These are phyloP conservation scores for Candida boidinii DNA, from an alignment of 805 yeast species.

Conservation along the genomic window DNA sequence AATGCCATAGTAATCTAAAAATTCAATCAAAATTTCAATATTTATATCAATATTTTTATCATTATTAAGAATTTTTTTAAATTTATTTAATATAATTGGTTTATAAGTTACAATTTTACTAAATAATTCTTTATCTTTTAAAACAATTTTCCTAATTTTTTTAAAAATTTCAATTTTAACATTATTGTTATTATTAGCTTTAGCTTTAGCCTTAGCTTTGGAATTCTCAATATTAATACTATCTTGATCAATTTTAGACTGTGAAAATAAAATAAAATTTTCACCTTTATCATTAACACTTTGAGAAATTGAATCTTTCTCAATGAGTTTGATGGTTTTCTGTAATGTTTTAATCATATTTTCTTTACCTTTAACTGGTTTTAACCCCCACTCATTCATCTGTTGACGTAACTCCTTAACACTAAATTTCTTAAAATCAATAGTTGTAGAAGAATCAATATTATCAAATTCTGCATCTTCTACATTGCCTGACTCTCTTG, in stretches of 20 bases:
- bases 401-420: no score
- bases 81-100: slow-evolving; percentile 16
- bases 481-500: not conserved
- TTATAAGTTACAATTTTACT: slow-evolving; percentile 13
- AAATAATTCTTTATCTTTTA: slow-evolving; percentile 9
- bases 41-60: slow-evolving; percentile 13
- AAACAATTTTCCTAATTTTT: slow-evolving; percentile 11
- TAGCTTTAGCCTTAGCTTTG: not conserved
- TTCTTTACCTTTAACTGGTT: slow-evolving; percentile 24
- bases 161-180: slow-evolving; percentile 7
- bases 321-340: slow-evolving; percentile 14
- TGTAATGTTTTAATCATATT: slow-evolving; percentile 25
- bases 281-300: slow-evolving; percentile 3
- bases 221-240: not conserved
- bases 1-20: slow-evolving; percentile 22
- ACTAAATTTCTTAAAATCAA: slow-evolving; percentile 9
- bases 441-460: not conserved
- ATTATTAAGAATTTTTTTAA: slow-evolving; percentile 10
- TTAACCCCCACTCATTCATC: slow-evolving; percentile 29
- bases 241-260: slow-evolving; percentile 1
- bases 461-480: slow-evolving; percentile 3
- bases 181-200: no score
- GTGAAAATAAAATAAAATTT: no score
- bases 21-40: slow-evolving; percentile 10
- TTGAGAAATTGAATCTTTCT: slow-evolving; percentile 3